Percentiles rank a stretch among this genome's conserved stretches.
phyloP scores from a whole-genome alignment of 2,329 filamentous ascomycete species.

The Ophiostoma triangulosporum region DNA sequence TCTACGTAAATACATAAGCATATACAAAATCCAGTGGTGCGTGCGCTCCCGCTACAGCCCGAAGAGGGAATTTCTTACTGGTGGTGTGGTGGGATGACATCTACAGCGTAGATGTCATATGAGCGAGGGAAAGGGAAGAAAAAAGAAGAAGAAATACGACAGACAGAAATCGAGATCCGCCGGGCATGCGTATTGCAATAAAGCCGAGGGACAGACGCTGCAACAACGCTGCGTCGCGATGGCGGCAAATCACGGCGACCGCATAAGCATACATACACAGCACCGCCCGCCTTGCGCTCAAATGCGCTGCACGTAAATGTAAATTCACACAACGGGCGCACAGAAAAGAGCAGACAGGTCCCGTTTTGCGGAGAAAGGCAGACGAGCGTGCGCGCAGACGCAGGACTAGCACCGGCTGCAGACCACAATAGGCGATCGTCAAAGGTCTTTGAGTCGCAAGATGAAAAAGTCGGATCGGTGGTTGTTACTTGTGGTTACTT shows the following conservation, averaged over 20 bases:
- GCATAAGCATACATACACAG: no score
- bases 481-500: no score
- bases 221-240: constrained; percentile 1
- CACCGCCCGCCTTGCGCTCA: background rate
- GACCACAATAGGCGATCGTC: background rate
- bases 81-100: background rate
- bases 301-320: background rate
- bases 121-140: background rate
- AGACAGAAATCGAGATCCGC: constrained; percentile 1
- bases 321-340: no score
- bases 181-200: no score
- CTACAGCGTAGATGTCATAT: background rate
- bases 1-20: no score
- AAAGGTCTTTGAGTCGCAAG: no score
- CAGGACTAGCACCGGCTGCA: background rate
- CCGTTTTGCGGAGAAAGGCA: background rate
- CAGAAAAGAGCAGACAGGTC: background rate
- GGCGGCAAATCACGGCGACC: background rate
- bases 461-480: no score
- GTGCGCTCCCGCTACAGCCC: no score
- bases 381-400: background rate
- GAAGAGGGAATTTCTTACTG: constrained; percentile 3
- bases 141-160: background rate
- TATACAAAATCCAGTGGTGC: no score
- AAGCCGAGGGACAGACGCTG: no score